Evolutionary conservation across 2,329 filamentous ascomycete genomes (phyloP).

Genomic region (Lomentospora prolificans): DNA sequence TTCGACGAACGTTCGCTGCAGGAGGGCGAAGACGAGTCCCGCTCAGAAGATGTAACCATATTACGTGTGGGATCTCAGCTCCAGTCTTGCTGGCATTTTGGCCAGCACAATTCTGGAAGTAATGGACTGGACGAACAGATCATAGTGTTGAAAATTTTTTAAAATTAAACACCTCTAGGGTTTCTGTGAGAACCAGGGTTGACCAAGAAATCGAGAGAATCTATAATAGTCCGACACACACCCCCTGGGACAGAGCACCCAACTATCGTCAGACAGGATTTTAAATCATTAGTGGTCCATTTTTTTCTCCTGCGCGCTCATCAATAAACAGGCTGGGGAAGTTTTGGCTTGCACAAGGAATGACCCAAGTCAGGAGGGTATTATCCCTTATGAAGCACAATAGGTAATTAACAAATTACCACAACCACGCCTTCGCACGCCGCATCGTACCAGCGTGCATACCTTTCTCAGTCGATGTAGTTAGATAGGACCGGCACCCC

Average conservation of each 20-base stretch:
- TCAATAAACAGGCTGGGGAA: background rate
- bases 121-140: background rate
- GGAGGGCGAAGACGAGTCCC: background rate
- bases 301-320: background rate
- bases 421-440: no score
- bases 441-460: background rate
- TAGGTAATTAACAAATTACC: no score
- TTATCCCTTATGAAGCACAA: no score
- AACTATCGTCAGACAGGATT: background rate
- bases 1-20: slow-evolving; percentile 1
- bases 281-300: background rate
- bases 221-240: no score
- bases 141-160: background rate
- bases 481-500: background rate
- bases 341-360: background rate
- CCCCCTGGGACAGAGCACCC: background rate
- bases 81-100: background rate
- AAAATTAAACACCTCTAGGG: background rate
- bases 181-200: background rate
- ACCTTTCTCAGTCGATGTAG: background rate
- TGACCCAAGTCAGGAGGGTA: background rate
- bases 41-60: background rate
- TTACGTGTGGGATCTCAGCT: background rate
- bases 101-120: background rate
- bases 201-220: no score